phyloP scores from a whole-genome alignment of 148 eudicot genomes.

The Heliamphora exappendiculata region DNA sequence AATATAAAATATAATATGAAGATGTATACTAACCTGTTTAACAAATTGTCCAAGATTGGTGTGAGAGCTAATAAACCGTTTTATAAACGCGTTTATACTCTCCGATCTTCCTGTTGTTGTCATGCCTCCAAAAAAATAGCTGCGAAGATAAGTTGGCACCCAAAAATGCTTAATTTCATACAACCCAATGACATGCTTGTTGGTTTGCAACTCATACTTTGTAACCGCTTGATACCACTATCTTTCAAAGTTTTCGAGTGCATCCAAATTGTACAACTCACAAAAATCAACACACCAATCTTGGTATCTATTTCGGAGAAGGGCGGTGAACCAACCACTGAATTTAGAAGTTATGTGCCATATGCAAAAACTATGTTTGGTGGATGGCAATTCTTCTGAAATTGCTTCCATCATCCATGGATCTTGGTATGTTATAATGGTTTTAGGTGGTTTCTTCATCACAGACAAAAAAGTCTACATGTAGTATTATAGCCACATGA shows the following conservation, averaged over 20 bases:
- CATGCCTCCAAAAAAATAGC: conserved; percentile 21
- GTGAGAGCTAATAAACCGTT: background rate
- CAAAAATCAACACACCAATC: conserved; percentile 24
- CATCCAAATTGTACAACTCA: conserved; percentile 4
- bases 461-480: conserved; percentile 8
- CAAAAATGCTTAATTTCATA: conserved; percentile 15
- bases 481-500: background rate
- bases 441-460: conserved; percentile 10
- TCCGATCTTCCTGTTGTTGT: conserved; percentile 18
- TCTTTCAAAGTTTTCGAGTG: background rate
- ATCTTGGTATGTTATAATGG: conserved; percentile 8
- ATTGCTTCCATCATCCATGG: conserved; percentile 9
- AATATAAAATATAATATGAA: background rate
- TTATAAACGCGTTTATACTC: conserved; percentile 18
- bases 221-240: too few relatives aligned
- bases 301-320: background rate
- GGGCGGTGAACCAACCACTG: conserved; percentile 19
- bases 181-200: conserved; percentile 14
- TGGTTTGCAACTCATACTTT: background rate
- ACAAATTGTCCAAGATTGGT: conserved; percentile 11
- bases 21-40: conserved; percentile 1
- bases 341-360: conserved; percentile 20
- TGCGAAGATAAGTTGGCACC: conserved; percentile 15
- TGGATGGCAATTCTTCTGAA: conserved; percentile 11
- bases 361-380: conserved; percentile 24